Evolutionary conservation across 768 basidiomycete species (phyloP), one percentile per base, ranked within the genome.

Genomic region (Tubosaeta brunneosetosa): DNA sequence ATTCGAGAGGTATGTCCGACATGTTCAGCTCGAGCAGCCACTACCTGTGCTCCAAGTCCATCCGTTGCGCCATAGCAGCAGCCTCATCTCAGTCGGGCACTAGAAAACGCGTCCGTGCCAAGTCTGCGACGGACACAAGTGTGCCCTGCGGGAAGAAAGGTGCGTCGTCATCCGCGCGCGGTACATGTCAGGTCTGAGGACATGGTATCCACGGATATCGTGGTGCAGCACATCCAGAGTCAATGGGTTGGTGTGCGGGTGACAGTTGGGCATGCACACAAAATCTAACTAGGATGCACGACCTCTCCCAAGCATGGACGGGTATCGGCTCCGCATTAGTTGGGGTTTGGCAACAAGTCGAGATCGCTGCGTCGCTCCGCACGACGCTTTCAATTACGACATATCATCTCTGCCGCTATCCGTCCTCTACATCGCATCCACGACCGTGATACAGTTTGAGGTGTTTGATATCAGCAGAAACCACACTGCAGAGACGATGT

Each of bases 141-240:
- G 17, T 44, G 8, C 51, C 49, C 12, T 41, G 44, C 7, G 45
- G 22, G 9, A 59, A 61, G 10, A 63, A 10, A 54, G 54, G 31
- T 31, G 49, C 2, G 31, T 34, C n/a, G 60, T 61, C 33, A 55
- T 25, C 12, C 33, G 32, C 4, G 58, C 60, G 11, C 41, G 50
- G 34, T 44, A 42, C 41, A 52, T 50, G 41, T 42, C 55, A n/a
- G n/a, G n/a, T n/a, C 55, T 62, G 19, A 61, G 31, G 12, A 27
- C 38, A 6, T 61, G 58, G 13, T 58, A 60, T 5, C n/a, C n/a
- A n/a, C n/a, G n/a, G n/a, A n/a, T n/a, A n/a, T 22, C 22, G 22
- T 22, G 22, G 22, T 3, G 22, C 22, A 22, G 22, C 22, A 22
- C 22, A 22, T 22, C 3, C 22, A 22, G 22, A 22, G 22, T n/a